Conservation (phyloP, 352 stramenopile species). For the Globisporangium nodosum region DNA sequence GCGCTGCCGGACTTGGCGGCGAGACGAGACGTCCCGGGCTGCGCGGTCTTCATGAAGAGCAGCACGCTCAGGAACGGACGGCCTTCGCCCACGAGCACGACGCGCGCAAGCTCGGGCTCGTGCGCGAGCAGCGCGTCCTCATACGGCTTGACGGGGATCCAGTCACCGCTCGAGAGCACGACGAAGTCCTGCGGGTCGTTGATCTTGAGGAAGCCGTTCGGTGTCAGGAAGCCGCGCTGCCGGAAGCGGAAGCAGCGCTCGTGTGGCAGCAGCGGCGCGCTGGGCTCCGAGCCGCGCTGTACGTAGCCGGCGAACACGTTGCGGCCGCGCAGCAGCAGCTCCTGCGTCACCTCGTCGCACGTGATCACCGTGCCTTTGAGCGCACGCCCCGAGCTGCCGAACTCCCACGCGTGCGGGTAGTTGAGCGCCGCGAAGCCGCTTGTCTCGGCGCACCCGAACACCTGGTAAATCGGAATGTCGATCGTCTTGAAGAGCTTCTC, state of each 20-base stretch:
- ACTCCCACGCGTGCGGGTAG: conserved; percentile 67
- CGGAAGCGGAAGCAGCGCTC: conserved; percentile 53
- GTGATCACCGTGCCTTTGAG: conserved; percentile 50
- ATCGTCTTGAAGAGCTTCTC: conserved; percentile 81
- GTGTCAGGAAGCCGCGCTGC: conserved; percentile 58
- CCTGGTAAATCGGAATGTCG: conserved; percentile 76
- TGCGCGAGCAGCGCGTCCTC: conserved; percentile 38
- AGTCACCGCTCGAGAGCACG: conserved; percentile 70
- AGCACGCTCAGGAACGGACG: conserved; percentile 67
- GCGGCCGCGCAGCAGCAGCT: conserved; percentile 57
- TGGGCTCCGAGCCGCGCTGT: conserved; percentile 3
- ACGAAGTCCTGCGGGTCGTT: conserved; percentile 65
- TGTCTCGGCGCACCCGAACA: conserved; percentile 62
- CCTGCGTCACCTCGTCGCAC: conserved; percentile 56
- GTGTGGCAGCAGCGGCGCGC: background rate
- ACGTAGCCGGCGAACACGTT: conserved; percentile 76
- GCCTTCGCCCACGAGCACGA: conserved; percentile 63
- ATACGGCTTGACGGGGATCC: conserved; percentile 58
- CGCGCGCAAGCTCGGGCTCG: conserved; percentile 59
- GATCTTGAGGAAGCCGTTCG: conserved; percentile 69
- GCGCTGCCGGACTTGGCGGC: conserved; percentile 11
- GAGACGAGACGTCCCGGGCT: conserved; percentile 6
- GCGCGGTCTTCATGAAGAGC: conserved; percentile 68
- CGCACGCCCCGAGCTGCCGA: conserved; percentile 59
- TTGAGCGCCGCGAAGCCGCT: conserved; percentile 70